Evolutionary conservation across 139 green algal genomes (phyloP).

Genomic region (Yamagishiella unicocca): DNA sequence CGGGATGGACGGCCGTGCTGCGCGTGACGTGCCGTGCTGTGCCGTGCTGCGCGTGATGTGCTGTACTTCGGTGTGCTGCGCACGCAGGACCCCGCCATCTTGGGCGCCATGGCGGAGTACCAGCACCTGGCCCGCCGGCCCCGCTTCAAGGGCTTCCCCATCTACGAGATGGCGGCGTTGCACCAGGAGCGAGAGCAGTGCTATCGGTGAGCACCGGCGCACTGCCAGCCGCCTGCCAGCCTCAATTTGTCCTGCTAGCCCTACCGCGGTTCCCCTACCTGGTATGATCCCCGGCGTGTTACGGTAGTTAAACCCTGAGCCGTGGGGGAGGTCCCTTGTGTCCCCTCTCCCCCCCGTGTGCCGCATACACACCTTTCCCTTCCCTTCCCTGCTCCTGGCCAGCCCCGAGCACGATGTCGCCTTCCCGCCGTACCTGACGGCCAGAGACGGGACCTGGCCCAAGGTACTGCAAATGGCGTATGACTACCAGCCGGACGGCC

Average conservation of each 20-base stretch:
- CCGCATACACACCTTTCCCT: not conserved
- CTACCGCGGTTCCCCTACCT: not conserved
- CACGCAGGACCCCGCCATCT: not conserved
- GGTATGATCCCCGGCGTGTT: not conserved
- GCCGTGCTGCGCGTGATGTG: too few species aligned
- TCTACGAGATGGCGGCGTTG: not conserved
- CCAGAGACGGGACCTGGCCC: not conserved
- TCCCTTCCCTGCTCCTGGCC: not conserved
- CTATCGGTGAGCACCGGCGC: not conserved
- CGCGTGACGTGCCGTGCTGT: too few species aligned
- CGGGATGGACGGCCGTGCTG: too few species aligned
- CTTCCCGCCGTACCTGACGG: not conserved
- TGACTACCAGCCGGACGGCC: not conserved
- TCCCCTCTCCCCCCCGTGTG: not conserved
- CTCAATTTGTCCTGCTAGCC: not conserved
- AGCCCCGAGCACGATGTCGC: conserved; percentile 21
- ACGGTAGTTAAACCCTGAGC: not conserved
- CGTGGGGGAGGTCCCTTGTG: not conserved
- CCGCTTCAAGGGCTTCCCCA: conserved; percentile 14
- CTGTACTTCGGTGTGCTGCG: too few species aligned
- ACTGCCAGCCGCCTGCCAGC: not conserved
- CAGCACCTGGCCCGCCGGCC: not conserved
- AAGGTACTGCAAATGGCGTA: not conserved
- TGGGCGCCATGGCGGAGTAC: not conserved
- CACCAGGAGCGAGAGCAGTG: conserved; percentile 9